phyloP scores from a whole-genome alignment of 768 basidiomycete genomes.

The Termitomyces sp. region DNA sequence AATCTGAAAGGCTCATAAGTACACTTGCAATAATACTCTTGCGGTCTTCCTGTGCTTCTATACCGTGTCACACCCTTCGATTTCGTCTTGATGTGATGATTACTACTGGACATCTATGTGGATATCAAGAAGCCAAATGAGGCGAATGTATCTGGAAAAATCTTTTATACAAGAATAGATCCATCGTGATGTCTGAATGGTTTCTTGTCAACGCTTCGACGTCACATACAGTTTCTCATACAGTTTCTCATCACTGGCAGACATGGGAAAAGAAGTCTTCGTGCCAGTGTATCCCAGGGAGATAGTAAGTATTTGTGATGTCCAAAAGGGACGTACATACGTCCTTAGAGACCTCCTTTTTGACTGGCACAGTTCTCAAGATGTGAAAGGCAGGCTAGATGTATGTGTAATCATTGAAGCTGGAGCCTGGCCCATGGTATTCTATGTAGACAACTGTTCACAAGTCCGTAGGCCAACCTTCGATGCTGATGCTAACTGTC shows the following conservation, averaged over 20 bases:
- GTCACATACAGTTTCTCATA: too few species aligned
- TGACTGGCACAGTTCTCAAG: background rate
- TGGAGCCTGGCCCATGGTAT: background rate
- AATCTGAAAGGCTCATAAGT: too few species aligned
- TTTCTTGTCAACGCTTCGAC: background rate
- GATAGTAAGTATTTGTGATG: background rate
- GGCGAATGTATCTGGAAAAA: too few species aligned
- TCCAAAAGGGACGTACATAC: background rate
- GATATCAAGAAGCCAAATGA: too few species aligned
- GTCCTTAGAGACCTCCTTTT: background rate
- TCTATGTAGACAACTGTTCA: background rate
- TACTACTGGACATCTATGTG: too few species aligned
- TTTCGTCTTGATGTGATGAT: too few species aligned
- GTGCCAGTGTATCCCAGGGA: too few species aligned
- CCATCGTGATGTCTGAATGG: background rate
- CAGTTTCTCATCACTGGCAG: background rate
- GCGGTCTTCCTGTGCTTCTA: too few species aligned
- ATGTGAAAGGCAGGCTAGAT: background rate
- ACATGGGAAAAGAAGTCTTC: background rate
- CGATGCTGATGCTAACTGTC: background rate
- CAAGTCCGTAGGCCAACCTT: background rate
- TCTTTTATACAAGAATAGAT: background rate
- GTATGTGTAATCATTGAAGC: background rate
- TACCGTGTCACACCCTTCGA: too few species aligned
- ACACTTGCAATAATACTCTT: too few species aligned